These are phyloP conservation scores for Kitagawia praeruptora DNA, from an alignment of 129 eudicot genomes.

Conservation along the genomic window DNA sequence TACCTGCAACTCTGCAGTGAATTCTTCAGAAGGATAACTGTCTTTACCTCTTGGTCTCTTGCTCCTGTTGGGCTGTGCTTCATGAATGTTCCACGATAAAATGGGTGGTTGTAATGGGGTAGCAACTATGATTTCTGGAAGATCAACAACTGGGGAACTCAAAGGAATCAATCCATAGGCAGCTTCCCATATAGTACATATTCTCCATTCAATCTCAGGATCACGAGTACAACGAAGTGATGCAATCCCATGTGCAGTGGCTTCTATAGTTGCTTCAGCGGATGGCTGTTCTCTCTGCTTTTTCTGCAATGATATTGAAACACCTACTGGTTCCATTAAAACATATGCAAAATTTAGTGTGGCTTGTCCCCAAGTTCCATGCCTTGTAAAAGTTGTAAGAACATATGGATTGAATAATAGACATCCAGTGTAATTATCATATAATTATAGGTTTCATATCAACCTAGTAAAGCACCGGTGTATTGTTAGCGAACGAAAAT, in stretches of 20 bases:
- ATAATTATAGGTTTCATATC: too few relatives aligned
- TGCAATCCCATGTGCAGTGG: constrained; percentile 97
- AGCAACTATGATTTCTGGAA: constrained; percentile 96
- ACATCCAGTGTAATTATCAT: too few relatives aligned
- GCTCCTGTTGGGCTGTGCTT: constrained; percentile 63
- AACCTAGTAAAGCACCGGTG: too few relatives aligned
- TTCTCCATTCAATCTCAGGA: constrained; percentile 98
- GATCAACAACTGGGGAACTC: constrained; percentile 80
- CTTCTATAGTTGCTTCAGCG: constrained; percentile 85
- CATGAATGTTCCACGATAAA: constrained; percentile 90
- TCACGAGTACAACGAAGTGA: constrained; percentile 96
- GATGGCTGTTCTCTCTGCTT: constrained; percentile 78
- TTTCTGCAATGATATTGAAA: constrained; percentile 39
- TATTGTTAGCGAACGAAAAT: too few relatives aligned
- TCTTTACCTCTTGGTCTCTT: constrained; percentile 61
- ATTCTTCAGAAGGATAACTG: constrained; percentile 17
- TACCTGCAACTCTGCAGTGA: constrained; percentile 19
- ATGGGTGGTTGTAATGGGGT: constrained; percentile 93
- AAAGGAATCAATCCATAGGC: constrained; percentile 93
- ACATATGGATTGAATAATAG: too few relatives aligned
- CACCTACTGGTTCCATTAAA: constrained; percentile 42
- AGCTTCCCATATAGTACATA: constrained; percentile 99
- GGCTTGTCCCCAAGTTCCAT: too few relatives aligned
- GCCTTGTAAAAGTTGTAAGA: too few relatives aligned
- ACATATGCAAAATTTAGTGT: too few relatives aligned